A percentile compares a stretch with the other conserved stretches of the same genome.
phyloP scores from a whole-genome alignment of 345 rosid species.

The Brassica nigra region DNA sequence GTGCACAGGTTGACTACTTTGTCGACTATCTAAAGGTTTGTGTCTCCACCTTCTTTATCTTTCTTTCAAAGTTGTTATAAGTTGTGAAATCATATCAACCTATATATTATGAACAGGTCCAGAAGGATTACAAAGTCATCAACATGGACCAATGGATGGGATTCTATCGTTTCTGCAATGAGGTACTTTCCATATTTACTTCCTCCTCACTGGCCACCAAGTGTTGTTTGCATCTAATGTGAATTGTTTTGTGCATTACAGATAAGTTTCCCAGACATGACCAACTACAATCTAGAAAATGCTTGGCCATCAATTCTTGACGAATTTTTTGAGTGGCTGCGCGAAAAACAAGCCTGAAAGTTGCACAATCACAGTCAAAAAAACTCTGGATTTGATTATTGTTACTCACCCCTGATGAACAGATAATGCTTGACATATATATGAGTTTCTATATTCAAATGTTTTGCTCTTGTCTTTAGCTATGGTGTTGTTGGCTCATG shows the following conservation, averaged over 20 bases:
- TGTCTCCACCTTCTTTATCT: background rate
- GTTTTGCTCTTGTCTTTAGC: background rate
- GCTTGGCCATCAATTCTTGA: slow-evolving; percentile 97
- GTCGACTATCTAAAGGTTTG: slow-evolving; percentile 49
- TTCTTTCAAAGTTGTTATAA: background rate
- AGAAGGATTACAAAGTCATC: slow-evolving; percentile 84
- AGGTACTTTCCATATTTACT: slow-evolving; percentile 32
- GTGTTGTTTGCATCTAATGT: slow-evolving; percentile 7
- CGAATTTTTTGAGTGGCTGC: slow-evolving; percentile 98
- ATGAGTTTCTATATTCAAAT: background rate
- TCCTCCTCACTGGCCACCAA: background rate
- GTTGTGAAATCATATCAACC: background rate
- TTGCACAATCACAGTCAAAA: background rate
- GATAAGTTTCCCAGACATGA: slow-evolving; percentile 88
- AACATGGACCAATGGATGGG: slow-evolving; percentile 95
- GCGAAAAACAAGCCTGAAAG: slow-evolving; percentile 61
- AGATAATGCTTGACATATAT: background rate
- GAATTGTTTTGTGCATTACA: slow-evolving; percentile 43
- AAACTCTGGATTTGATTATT: background rate
- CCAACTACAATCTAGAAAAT: slow-evolving; percentile 74
- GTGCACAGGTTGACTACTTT: slow-evolving; percentile 76
- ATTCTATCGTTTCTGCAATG: slow-evolving; percentile 79
- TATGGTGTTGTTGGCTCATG: background rate
- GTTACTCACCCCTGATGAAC: background rate
- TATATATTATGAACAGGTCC: slow-evolving; percentile 54